Evolutionary conservation across 371 early-diverging fungal genomes (phyloP).

Genomic region (Lichtheimia hyalospora): DNA sequence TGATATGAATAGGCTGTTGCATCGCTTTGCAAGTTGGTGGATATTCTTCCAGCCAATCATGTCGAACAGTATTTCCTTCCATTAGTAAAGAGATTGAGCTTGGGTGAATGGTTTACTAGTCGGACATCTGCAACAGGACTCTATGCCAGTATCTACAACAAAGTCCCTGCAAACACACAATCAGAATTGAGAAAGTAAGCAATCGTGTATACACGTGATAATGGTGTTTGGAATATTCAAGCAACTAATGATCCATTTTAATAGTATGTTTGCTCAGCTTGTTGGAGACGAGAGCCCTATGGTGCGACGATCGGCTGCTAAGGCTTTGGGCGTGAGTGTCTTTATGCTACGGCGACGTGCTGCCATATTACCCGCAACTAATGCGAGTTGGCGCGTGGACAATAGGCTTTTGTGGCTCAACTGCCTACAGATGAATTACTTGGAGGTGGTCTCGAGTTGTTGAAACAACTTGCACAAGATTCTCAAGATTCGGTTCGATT

Average conservation of each 20-base stretch:
- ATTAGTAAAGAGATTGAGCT: slow-evolving; percentile 85
- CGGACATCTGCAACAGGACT: slow-evolving; percentile 93
- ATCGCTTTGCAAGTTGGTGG: slow-evolving; percentile 81
- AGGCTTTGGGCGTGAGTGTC: slow-evolving; percentile 73
- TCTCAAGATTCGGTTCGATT: slow-evolving; percentile 97
- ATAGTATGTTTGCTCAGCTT: slow-evolving; percentile 70
- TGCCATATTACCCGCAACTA: not conserved
- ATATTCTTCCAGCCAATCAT: slow-evolving; percentile 68
- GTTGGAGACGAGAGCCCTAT: slow-evolving; percentile 96
- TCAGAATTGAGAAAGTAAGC: slow-evolving; percentile 79
- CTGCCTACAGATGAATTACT: slow-evolving; percentile 74
- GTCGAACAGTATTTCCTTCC: slow-evolving; percentile 89
- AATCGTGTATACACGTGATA: not conserved
- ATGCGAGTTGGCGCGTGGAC: no score
- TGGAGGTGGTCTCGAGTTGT: slow-evolving; percentile 76
- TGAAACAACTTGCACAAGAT: slow-evolving; percentile 78
- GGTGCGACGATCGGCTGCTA: slow-evolving; percentile 95
- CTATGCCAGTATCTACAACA: slow-evolving; percentile 81
- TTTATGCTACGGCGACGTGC: not conserved
- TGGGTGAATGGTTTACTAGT: slow-evolving; percentile 98
- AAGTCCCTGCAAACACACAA: slow-evolving; percentile 72
- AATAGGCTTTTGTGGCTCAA: slow-evolving; percentile 64
- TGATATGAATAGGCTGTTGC: slow-evolving; percentile 78
- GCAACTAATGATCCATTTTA: slow-evolving; percentile 1
- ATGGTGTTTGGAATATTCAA: not conserved